phyloP scores from a whole-genome alignment of 2,329 filamentous ascomycete genomes.

The Cytospora piceae region DNA sequence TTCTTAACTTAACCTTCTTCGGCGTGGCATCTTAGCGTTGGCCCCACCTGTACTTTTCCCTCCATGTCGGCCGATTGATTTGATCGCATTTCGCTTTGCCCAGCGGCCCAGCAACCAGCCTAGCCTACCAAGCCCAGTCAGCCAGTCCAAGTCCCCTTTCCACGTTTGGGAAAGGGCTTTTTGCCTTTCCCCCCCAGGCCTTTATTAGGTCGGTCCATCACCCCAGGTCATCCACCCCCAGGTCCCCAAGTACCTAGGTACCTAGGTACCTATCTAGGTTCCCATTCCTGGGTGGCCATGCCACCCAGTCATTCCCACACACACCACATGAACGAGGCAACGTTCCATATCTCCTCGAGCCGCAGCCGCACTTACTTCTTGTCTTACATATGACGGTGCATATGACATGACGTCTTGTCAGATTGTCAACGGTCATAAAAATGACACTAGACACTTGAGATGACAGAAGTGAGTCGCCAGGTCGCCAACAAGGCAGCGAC shows the following conservation, averaged over 20 bases:
- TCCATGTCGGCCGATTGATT: constrained; percentile 22
- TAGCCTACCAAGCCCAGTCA: neutral
- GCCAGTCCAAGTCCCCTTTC: neutral
- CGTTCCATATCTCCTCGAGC: constrained; percentile 20
- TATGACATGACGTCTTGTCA: neutral
- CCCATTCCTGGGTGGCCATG: neutral
- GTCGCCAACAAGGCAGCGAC: neutral
- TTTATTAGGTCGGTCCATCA: no score
- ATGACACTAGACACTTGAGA: neutral
- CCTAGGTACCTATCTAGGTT: no score
- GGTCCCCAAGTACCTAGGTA: neutral
- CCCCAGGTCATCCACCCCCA: neutral
- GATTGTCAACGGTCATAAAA: neutral
- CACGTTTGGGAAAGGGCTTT: neutral
- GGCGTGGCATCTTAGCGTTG: constrained; percentile 26
- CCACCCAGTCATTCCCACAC: no score
- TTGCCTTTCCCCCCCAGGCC: no score
- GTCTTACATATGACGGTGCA: constrained; percentile 17
- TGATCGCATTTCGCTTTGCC: constrained; percentile 15
- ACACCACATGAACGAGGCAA: constrained; percentile 13
- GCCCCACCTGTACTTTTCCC: constrained; percentile 16
- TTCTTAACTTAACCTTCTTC: constrained; percentile 32
- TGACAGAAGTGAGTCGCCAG: no score
- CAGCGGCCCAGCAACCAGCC: neutral
- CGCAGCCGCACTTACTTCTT: neutral